Percentiles rank a stretch among this genome's conserved stretches.
Conservation (phyloP, 169 alveolate species). For the Eimeria brunetti region DNA sequence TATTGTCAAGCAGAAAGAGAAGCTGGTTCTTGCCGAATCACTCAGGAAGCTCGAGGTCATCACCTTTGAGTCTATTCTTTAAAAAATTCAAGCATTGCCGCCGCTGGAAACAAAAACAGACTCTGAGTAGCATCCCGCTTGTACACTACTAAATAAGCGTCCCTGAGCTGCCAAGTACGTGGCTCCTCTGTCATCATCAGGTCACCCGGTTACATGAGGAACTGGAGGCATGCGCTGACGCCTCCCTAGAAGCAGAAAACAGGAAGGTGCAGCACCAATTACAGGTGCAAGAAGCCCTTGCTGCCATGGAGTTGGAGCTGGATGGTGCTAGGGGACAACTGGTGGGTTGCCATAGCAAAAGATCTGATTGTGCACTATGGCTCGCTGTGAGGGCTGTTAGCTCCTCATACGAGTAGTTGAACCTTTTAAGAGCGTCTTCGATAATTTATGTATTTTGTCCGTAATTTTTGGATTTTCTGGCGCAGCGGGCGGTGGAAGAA, state of each 20-base stretch:
- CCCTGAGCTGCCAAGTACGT: not conserved
- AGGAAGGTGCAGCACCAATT: constrained; percentile 92
- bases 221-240: constrained; percentile 91
- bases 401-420: not conserved
- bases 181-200: constrained; percentile 71
- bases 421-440: not conserved
- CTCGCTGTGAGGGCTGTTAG: not conserved
- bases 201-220: constrained; percentile 92
- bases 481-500: constrained; percentile 92
- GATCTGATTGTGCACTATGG: not conserved
- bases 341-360: not conserved
- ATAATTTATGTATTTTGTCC: not conserved
- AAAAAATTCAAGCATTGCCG: not conserved
- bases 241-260: constrained; percentile 91
- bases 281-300: constrained; percentile 92
- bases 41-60: constrained; percentile 91
- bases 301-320: constrained; percentile 92
- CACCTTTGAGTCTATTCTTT: not conserved
- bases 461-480: not conserved
- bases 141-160: not conserved
- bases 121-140: not conserved
- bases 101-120: not conserved
- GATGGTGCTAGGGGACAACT: constrained; percentile 91
- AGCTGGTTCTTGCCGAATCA: constrained; percentile 94
- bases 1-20: constrained; percentile 90